Evolutionary conservation across 371 early-diverging fungal genomes (phyloP).

Genomic region (Mortierella sp.): DNA sequence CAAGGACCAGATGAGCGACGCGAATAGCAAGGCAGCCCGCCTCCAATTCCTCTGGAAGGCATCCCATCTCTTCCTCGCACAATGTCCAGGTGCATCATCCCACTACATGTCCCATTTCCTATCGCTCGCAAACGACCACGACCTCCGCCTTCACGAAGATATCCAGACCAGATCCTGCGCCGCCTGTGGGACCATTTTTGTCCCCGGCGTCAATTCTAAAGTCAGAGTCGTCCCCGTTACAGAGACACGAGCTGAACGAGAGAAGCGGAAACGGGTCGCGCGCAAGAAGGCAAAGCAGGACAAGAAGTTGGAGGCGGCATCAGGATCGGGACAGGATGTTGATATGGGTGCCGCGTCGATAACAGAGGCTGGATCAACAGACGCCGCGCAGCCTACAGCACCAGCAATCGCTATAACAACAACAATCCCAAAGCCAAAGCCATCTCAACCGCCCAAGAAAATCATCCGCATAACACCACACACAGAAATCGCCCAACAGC

Average conservation of each 20-base stretch:
- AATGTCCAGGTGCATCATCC: conserved; percentile 41
- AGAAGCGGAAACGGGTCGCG: conserved; percentile 25
- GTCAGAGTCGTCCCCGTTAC: conserved; percentile 36
- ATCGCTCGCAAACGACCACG: conserved; percentile 30
- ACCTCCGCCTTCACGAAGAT: conserved; percentile 47
- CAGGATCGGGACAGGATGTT: not conserved
- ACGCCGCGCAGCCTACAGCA: not conserved
- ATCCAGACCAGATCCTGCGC: conserved; percentile 48
- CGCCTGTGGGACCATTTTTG: conserved; percentile 54
- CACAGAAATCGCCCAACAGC: conserved; percentile 28
- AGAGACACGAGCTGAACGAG: conserved; percentile 19
- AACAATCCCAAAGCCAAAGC: not conserved
- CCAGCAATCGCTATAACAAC: not conserved
- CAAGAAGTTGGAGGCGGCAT: not conserved
- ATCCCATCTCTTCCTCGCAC: conserved; percentile 32
- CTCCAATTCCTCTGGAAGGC: conserved; percentile 55
- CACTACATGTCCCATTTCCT: conserved; percentile 56
- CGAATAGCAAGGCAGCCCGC: conserved; percentile 27
- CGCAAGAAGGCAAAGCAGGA: conserved; percentile 24
- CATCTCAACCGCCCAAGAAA: not conserved
- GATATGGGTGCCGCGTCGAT: not conserved
- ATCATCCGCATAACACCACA: conserved; percentile 31
- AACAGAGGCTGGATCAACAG: not conserved
- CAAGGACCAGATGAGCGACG: conserved; percentile 24
- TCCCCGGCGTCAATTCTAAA: conserved; percentile 44